phyloP scores from a whole-genome alignment of 2,329 filamentous ascomycete genomes.

The Fusarium sp. region DNA sequence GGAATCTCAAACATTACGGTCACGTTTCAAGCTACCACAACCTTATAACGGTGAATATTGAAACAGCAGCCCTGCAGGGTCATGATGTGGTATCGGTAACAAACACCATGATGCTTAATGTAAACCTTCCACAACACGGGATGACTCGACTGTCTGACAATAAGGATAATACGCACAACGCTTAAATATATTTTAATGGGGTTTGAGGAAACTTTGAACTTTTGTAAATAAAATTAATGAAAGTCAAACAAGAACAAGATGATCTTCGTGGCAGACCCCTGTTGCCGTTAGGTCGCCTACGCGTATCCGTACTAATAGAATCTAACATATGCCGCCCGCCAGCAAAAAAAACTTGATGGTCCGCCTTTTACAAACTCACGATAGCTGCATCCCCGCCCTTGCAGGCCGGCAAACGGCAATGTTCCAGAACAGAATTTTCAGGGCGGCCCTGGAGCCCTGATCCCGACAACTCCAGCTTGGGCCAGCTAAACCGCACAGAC shows the following conservation, averaged over 20 bases:
- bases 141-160: conserved; percentile 9
- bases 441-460: conserved; percentile 22
- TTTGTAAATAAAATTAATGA: conserved; percentile 7
- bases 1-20: conserved; percentile 36
- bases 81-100: conserved; percentile 3
- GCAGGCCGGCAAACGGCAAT: conserved; percentile 9
- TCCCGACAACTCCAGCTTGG: conserved; percentile 16
- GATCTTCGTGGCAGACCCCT: conserved; percentile 2
- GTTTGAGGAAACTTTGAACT: neutral
- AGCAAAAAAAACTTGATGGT: neutral
- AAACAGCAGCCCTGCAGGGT: conserved; percentile 29
- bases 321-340: neutral
- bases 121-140: conserved; percentile 3
- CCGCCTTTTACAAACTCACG: conserved; percentile 3
- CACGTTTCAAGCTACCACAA: conserved; percentile 32
- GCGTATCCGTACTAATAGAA: neutral
- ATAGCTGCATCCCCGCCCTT: conserved; percentile 12
- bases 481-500: conserved; percentile 23
- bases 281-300: neutral
- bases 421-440: conserved; percentile 31
- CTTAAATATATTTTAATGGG: neutral
- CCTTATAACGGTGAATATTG: conserved; percentile 38
- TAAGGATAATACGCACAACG: neutral
- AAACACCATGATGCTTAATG: conserved; percentile 11
- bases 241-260: conserved; percentile 14